phyloP scores from a whole-genome alignment of 768 basidiomycete genomes.

The Paxillus ammoniavirescens region DNA sequence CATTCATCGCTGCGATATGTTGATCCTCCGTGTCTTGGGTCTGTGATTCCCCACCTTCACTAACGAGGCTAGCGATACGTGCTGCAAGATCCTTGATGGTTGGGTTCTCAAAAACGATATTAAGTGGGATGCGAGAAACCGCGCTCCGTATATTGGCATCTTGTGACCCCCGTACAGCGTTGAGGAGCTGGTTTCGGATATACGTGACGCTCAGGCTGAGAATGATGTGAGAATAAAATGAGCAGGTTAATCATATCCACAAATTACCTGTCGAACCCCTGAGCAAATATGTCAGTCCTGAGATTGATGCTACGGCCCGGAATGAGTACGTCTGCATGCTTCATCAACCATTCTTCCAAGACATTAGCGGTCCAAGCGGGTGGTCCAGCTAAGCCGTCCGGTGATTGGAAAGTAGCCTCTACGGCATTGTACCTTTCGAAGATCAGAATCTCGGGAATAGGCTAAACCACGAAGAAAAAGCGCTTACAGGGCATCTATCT shows the following conservation, averaged over 20 bases:
- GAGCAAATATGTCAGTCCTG: slow-evolving; percentile 20
- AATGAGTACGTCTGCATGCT: neutral
- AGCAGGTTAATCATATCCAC: neutral
- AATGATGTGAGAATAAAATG: neutral
- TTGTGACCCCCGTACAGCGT: slow-evolving; percentile 25
- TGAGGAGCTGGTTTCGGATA: slow-evolving; percentile 19
- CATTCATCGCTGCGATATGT: slow-evolving; percentile 23
- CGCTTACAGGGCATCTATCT: slow-evolving; percentile 26
- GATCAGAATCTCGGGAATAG: neutral
- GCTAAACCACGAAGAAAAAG: neutral
- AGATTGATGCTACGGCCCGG: slow-evolving; percentile 1
- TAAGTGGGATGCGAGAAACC: slow-evolving; percentile 20
- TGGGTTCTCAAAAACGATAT: slow-evolving; percentile 38
- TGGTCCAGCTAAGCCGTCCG: neutral
- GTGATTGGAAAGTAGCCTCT: neutral
- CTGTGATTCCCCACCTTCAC: neutral
- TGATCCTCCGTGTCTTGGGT: neutral
- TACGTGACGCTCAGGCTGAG: slow-evolving; percentile 23
- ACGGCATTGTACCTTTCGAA: slow-evolving; percentile 4
- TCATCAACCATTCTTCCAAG: slow-evolving; percentile 12
- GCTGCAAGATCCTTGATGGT: slow-evolving; percentile 23
- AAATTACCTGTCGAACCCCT: slow-evolving; percentile 30
- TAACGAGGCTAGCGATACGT: slow-evolving; percentile 8
- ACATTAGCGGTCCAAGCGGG: slow-evolving; percentile 1
- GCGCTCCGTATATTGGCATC: slow-evolving; percentile 20